Evolutionary conservation across 2,329 filamentous ascomycete species (phyloP).

Genomic region (Curvularia spicifera): DNA sequence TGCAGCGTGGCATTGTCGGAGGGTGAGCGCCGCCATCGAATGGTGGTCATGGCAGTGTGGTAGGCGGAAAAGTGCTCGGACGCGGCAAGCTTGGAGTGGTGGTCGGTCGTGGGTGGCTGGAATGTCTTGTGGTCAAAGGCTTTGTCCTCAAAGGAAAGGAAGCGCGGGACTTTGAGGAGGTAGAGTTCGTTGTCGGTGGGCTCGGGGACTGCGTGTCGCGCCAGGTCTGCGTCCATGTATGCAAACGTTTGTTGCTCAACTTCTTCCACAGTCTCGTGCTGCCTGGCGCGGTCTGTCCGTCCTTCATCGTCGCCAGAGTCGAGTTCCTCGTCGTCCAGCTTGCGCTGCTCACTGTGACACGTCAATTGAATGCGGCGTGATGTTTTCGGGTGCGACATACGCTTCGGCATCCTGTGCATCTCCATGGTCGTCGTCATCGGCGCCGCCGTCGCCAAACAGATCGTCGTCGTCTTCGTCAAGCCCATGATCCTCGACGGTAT

Average conservation of each 20-base stretch:
- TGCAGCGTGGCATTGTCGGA: slow-evolving; percentile 69
- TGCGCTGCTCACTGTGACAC: slow-evolving; percentile 50
- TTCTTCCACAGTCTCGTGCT: slow-evolving; percentile 55
- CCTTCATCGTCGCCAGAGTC: slow-evolving; percentile 68
- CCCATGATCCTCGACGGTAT: slow-evolving; percentile 42
- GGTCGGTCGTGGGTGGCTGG: slow-evolving; percentile 66
- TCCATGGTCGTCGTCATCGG: slow-evolving; percentile 1
- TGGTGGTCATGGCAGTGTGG: slow-evolving; percentile 69
- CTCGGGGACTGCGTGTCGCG: slow-evolving; percentile 73
- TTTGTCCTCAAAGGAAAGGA: slow-evolving; percentile 72
- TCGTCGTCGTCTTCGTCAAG: slow-evolving; percentile 52
- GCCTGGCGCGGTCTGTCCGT: slow-evolving; percentile 65
- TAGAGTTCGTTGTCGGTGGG: slow-evolving; percentile 75
- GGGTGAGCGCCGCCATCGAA: slow-evolving; percentile 72
- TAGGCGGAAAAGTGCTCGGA: slow-evolving; percentile 64
- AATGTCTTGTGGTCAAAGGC: slow-evolving; percentile 72
- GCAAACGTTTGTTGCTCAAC: slow-evolving; percentile 63
- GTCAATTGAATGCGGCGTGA: slow-evolving; percentile 19
- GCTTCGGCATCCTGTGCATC: slow-evolving; percentile 30
- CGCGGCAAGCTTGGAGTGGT: slow-evolving; percentile 56
- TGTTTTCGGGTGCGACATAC: slow-evolving; percentile 47
- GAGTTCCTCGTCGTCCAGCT: slow-evolving; percentile 67
- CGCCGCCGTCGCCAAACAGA: slow-evolving; percentile 55
- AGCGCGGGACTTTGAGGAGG: slow-evolving; percentile 73
- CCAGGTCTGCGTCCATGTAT: slow-evolving; percentile 68